Base-by-base conservation (phyloP, 768 basidiomycete species). In the Amanita rimosa region DNA sequence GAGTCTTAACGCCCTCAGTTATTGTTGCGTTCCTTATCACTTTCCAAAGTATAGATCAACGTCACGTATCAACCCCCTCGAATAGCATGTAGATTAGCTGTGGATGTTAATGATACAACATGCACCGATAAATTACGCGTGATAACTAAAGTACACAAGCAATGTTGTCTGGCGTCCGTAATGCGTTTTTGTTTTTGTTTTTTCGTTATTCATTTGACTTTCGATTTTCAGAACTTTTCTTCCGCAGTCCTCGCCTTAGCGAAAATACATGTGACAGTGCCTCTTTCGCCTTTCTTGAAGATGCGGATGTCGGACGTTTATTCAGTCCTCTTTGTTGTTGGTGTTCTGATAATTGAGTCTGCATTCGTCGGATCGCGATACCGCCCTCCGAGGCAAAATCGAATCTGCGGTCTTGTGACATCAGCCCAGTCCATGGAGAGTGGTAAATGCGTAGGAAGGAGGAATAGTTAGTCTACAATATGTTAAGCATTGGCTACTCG, bases 361-460 rank as follows among this genome's bases (percentile, higher is more conserved):
- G 89, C 67, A 92, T 83, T 43, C 89, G 72, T 50, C 76, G 78
- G 66, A 91, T 85, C 34, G 86, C 88, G 35, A 91, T 81, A 34
- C 93, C 92, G 49, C 76, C 74, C 62, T 96, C 93, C 13, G 78
- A 80, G 31, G 83, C 75, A 61, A 95, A 95, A 62, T 88, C 85
- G 61, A 92, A 96, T 11, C 91, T 91, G 27, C 82, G 81, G 53
- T 88, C 72, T 16, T 78, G 64, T 1, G 80, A 75, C 22, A 77
- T 73, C 41, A 83, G 46, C 22, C 93, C 93, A 5, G 90, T 93
- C 91, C 90, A 53, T 70, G 94, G 14, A 88, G 69, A 22, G 68
- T 64, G 0, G 87, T 90, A 50, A 71, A 64, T 61, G 89, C 72
- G 77, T 79, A 84, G 13, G 78, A 76, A 22, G 96, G 95, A 1